Evolutionary conservation across 148 eudicot species (phyloP).

Genomic region (Amaranthus hypochondriacus): DNA sequence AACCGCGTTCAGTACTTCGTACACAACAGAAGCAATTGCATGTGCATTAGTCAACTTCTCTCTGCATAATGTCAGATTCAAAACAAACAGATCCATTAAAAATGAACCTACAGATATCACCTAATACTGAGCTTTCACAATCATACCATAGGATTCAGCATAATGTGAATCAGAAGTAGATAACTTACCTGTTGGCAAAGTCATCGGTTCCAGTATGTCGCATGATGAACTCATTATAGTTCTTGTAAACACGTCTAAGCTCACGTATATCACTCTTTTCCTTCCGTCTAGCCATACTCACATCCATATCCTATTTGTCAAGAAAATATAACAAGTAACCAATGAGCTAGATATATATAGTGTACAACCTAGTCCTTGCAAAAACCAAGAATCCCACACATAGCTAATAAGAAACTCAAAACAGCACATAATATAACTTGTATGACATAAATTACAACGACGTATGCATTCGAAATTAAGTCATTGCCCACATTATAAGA

Average conservation of each 20-base stretch:
- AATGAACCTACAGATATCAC: slow-evolving; percentile 15
- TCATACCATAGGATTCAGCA: not conserved
- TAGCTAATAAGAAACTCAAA: not conserved
- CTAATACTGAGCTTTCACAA: not conserved
- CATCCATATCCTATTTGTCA: slow-evolving; percentile 58
- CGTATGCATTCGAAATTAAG: not conserved
- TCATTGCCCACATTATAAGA: not conserved
- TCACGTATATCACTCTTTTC: slow-evolving; percentile 89
- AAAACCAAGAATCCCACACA: not conserved
- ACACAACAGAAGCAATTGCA: slow-evolving; percentile 65
- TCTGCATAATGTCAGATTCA: slow-evolving; percentile 41
- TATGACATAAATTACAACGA: not conserved
- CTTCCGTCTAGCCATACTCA: slow-evolving; percentile 55
- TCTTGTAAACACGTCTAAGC: slow-evolving; percentile 68
- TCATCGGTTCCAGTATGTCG: slow-evolving; percentile 60
- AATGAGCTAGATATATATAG: no score
- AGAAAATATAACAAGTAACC: not conserved
- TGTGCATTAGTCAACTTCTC: slow-evolving; percentile 71
- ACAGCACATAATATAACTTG: not conserved
- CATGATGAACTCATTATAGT: slow-evolving; percentile 58
- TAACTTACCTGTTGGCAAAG: slow-evolving; percentile 60
- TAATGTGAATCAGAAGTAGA: not conserved
- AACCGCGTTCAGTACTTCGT: slow-evolving; percentile 67
- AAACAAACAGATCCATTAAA: slow-evolving; percentile 20
- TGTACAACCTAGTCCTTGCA: not conserved